Percentiles rank a stretch among this genome's conserved stretches.
These are phyloP conservation scores for Ampelocalamus luodianensis DNA, from an alignment of 176 grass and related monocot genomes.

Conservation along the genomic window DNA sequence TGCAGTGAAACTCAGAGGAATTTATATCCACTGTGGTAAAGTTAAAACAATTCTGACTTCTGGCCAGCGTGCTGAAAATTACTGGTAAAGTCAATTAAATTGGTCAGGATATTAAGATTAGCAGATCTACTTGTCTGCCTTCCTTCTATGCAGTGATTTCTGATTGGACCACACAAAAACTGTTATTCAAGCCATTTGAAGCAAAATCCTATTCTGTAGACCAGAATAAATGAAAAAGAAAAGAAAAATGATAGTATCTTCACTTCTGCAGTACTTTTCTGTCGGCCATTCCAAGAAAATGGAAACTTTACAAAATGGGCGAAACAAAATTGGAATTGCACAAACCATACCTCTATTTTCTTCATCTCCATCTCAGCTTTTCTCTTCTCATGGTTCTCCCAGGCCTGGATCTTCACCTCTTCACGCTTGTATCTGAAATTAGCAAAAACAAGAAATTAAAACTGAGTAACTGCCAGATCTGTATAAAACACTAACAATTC, in stretches of 20 bases:
- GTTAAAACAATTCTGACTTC: background rate
- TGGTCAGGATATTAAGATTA: background rate
- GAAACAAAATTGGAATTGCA: background rate
- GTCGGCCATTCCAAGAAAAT: background rate
- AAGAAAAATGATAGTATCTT: background rate
- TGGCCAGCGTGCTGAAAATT: background rate
- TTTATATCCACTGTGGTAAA: conserved; percentile 16
- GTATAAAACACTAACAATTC: background rate
- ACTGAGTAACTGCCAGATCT: conserved; percentile 1
- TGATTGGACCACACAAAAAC: background rate
- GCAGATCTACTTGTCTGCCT: conserved; percentile 17
- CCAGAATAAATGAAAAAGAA: background rate
- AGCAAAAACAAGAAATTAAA: background rate
- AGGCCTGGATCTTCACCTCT: conserved; percentile 91
- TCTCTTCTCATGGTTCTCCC: conserved; percentile 94
- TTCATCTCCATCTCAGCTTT: conserved; percentile 88
- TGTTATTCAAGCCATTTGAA: background rate
- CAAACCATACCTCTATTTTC: conserved; percentile 65
- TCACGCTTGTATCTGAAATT: conserved; percentile 78
- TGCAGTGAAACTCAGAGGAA: background rate
- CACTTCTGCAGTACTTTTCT: background rate
- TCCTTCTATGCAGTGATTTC: background rate
- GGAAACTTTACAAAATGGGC: background rate
- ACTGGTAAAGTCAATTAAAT: conserved; percentile 17
- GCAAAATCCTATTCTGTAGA: background rate